Percentiles rank a stretch among this genome's conserved stretches.
These are phyloP conservation scores for Cryphonectria nitschkei DNA, from an alignment of 2,329 filamentous ascomycete genomes.

Conservation along the genomic window DNA sequence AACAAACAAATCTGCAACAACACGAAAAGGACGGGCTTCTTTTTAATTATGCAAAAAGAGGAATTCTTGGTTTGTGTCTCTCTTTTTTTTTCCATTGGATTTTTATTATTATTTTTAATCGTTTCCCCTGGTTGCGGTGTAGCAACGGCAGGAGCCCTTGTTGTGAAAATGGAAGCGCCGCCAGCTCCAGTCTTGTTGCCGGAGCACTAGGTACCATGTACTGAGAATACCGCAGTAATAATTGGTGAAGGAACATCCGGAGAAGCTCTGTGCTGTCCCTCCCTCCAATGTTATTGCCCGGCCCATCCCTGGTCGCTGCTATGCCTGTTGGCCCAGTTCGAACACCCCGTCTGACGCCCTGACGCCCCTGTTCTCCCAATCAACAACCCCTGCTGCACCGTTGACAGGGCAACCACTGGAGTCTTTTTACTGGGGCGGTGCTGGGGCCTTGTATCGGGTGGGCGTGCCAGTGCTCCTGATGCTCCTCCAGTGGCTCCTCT, in stretches of 20 bases:
- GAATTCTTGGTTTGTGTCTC: not conserved
- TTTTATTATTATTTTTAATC: not conserved
- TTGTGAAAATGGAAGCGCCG: not conserved
- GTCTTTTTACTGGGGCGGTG: not conserved
- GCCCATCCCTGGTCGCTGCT: constrained; percentile 4
- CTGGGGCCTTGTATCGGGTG: not conserved
- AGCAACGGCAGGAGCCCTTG: not conserved
- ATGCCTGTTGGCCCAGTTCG: constrained; percentile 1
- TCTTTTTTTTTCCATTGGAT: not conserved
- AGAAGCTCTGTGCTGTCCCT: constrained; percentile 12
- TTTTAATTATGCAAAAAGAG: constrained; percentile 3
- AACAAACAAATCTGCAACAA: not conserved
- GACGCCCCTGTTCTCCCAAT: constrained; percentile 1
- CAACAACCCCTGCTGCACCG: not conserved
- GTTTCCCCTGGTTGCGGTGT: not conserved
- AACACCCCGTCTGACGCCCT: not conserved
- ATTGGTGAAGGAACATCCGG: not conserved
- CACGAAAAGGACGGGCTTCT: constrained; percentile 7
- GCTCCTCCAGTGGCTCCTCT: constrained; percentile 1
- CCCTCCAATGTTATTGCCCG: constrained; percentile 6
- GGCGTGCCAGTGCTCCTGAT: not conserved
- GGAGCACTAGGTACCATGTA: not conserved
- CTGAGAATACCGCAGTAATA: not conserved
- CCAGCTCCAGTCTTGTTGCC: not conserved
- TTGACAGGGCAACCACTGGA: constrained; percentile 6